A percentile compares a stretch with the other conserved stretches of the same genome.
Evolutionary conservation across 2,329 filamentous ascomycete genomes (phyloP).

Genomic region (Penicillium palitans): DNA sequence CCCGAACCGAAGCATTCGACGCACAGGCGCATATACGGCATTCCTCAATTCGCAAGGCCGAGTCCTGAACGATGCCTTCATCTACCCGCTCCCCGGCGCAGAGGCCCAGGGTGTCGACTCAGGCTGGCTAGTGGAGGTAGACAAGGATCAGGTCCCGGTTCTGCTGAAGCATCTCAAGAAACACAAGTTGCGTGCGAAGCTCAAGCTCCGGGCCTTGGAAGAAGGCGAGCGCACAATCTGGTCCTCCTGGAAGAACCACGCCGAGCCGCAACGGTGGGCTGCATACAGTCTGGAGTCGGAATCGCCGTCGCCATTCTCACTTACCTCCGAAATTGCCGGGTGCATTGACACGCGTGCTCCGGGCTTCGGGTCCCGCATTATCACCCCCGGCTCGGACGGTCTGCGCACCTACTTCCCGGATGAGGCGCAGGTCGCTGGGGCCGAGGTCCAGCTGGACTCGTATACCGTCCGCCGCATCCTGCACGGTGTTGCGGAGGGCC

Average conservation of each 20-base stretch:
- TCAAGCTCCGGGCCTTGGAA: conserved; percentile 66
- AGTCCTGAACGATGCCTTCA: conserved; percentile 83
- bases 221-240: conserved; percentile 67
- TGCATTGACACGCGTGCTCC: conserved; percentile 45
- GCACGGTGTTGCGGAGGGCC: conserved; percentile 81
- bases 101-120: conserved; percentile 30
- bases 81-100: conserved; percentile 65
- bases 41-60: conserved; percentile 86
- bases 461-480: conserved; percentile 79
- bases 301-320: conserved; percentile 32
- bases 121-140: conserved; percentile 78
- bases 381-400: conserved; percentile 40
- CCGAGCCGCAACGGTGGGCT: conserved; percentile 37
- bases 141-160: conserved; percentile 62
- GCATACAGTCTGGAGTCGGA: conserved; percentile 41
- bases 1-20: conserved; percentile 36
- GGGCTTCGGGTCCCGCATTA: conserved; percentile 41
- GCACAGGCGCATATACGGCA: conserved; percentile 69
- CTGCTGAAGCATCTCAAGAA: conserved; percentile 74
- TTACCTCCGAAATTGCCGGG: conserved; percentile 30
- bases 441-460: conserved; percentile 53
- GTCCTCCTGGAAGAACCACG: conserved; percentile 68
- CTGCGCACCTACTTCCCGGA: conserved; percentile 35
- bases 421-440: conserved; percentile 44
- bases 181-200: conserved; percentile 81